Percentiles rank a stretch among this genome's conserved stretches.
These are phyloP conservation scores for Scheffersomyces coipomensis DNA, from an alignment of 805 yeast genomes.

Conservation along the genomic window DNA sequence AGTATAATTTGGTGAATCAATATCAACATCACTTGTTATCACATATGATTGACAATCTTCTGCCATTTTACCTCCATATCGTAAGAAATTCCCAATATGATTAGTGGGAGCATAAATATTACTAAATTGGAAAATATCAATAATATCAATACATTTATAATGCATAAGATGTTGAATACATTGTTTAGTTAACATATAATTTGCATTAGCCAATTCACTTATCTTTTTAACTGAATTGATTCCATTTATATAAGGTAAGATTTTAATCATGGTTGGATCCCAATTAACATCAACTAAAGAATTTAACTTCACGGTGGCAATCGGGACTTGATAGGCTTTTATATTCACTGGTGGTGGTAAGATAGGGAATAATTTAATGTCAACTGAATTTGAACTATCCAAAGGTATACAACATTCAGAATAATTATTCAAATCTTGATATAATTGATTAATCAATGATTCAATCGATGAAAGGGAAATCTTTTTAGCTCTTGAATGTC, in stretches of 20 bases:
- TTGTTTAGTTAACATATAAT: slow-evolving; percentile 71
- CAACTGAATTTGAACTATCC: slow-evolving; percentile 84
- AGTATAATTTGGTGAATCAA: slow-evolving; percentile 21
- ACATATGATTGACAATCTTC: slow-evolving; percentile 86
- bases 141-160: slow-evolving; percentile 77
- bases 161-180: slow-evolving; percentile 91
- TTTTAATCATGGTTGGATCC: slow-evolving; percentile 95
- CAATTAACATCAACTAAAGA: slow-evolving; percentile 83
- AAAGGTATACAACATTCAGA: slow-evolving; percentile 95
- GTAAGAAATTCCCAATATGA: slow-evolving; percentile 64
- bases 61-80: slow-evolving; percentile 56
- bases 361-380: slow-evolving; percentile 92
- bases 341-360: slow-evolving; percentile 76
- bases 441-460: slow-evolving; percentile 83
- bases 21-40: slow-evolving; percentile 32
- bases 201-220: slow-evolving; percentile 77
- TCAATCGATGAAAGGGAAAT: slow-evolving; percentile 50
- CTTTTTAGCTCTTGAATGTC: slow-evolving; percentile 20
- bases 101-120: slow-evolving; percentile 90
- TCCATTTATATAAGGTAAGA: slow-evolving; percentile 85
- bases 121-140: slow-evolving; percentile 86
- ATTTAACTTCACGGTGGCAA: slow-evolving; percentile 75
- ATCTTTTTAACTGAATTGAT: slow-evolving; percentile 78
- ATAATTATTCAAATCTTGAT: slow-evolving; percentile 89
- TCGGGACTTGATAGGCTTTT: slow-evolving; percentile 83